A percentile compares a stretch with the other conserved stretches of the same genome.
Conservation (phyloP, 2,329 filamentous ascomycete species). For the Fusarium subtropicale region DNA sequence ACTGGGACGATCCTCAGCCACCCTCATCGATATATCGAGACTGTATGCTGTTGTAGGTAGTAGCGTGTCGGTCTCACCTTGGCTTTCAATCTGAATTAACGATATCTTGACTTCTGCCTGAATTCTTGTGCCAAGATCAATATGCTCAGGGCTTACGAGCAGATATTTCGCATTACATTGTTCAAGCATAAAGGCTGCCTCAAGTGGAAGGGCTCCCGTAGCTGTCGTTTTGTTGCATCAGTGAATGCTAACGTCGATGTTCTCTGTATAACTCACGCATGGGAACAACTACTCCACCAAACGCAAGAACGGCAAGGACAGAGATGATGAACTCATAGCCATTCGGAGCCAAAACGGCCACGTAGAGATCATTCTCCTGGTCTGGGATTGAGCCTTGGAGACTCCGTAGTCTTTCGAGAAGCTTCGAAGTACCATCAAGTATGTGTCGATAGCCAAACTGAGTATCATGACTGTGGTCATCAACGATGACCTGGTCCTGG, state of each 20-base stretch:
- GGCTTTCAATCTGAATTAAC: no score
- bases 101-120: not conserved
- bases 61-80: no score
- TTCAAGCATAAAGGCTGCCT: slow-evolving; percentile 7
- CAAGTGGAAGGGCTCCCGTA: not conserved
- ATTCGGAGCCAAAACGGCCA: not conserved
- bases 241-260: no score
- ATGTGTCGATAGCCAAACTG: not conserved
- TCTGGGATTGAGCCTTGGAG: not conserved
- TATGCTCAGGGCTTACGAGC: not conserved
- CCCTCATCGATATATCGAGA: not conserved
- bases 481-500: not conserved
- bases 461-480: not conserved
- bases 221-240: not conserved
- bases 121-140: not conserved
- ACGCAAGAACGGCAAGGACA: not conserved
- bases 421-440: not conserved
- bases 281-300: not conserved
- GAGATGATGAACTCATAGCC: slow-evolving; percentile 1
- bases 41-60: not conserved
- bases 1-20: not conserved
- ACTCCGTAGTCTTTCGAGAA: not conserved
- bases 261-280: not conserved
- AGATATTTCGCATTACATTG: not conserved
- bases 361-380: no score